Evolutionary conservation across 2,329 filamentous ascomycete species (phyloP), one percentile per base, ranked within the genome.

Genomic region (Botrytis medusae): DNA sequence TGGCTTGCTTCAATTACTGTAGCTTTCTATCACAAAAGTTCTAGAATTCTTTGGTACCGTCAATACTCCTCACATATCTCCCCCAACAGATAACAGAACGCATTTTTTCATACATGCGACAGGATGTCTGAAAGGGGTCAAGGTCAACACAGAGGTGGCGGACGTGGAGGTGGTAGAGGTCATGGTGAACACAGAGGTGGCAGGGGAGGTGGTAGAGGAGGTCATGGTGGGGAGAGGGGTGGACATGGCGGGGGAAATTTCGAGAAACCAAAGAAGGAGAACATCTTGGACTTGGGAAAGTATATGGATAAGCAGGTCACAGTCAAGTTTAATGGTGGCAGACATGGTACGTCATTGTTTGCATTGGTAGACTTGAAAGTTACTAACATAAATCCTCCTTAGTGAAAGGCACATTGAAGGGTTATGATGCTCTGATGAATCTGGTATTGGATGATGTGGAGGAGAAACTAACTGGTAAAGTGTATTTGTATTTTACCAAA

Each of bases 341-440:
- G 95, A 74, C 94, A 98, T 86, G 93, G 94, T 96, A 81, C 75
- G 87, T 82, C n/a, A 29, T 22, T 29, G 5, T 9, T 48, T 16
- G 6, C 54, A 34, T 25, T 51, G 16, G 20, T 32, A 32, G 1
- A n/a, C 9, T 9, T 12, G 16, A 44, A 44, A 29, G 42, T 67
- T 34, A 22, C 48, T 65, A n/a, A 70, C 57, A 69, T 25, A 54
- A 44, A 29, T 8, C 25, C 32, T 46, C 51, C 69, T 57, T 80
- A 97, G 95, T 97, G 73, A 91, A 90, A 69, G 96, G 96, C 70
- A 93, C 90, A 1, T 86, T 99, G 60, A 98, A 98, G 83, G 96
- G 96, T 75, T 98, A 95, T 82, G 96, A 99, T 82, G 95, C 96
- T 79, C 87, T 99, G 74, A 98, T 98, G 95, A 99, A 99, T 82